These are phyloP conservation scores for Nematodospora anomalae DNA, from an alignment of 1,139 yeast species.

Conservation along the genomic window DNA sequence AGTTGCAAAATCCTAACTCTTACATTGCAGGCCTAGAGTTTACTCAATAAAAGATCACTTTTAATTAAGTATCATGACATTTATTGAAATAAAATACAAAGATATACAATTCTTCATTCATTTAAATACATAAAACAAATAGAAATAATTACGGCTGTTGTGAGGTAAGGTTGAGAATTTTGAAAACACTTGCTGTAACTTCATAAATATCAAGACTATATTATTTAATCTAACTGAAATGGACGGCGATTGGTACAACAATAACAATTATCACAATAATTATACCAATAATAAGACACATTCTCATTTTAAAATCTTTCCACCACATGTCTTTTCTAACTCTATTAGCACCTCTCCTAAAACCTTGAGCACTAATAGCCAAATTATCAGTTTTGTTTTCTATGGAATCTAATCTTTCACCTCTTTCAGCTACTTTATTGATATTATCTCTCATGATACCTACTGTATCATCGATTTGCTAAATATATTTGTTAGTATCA, in stretches of 20 bases:
- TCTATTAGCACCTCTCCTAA: slow-evolving; percentile 95
- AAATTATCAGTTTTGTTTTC: slow-evolving; percentile 94
- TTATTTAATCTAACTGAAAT: slow-evolving; percentile 50
- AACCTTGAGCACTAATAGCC: slow-evolving; percentile 92
- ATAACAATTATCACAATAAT: slow-evolving; percentile 83
- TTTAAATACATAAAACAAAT: neutral
- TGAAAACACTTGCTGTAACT: neutral
- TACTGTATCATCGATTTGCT: slow-evolving; percentile 95
- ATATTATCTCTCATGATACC: slow-evolving; percentile 98
- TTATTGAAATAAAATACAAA: too few relatives aligned
- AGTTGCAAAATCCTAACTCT: too few relatives aligned
- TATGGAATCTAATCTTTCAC: slow-evolving; percentile 89
- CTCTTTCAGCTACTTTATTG: slow-evolving; percentile 92
- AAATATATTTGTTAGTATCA: slow-evolving; percentile 19
- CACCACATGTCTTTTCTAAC: slow-evolving; percentile 99
- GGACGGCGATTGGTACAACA: slow-evolving; percentile 92
- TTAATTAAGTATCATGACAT: too few relatives aligned
- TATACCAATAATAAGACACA: slow-evolving; percentile 81
- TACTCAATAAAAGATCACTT: too few relatives aligned
- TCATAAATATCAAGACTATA: neutral
- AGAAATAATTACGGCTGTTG: too few relatives aligned
- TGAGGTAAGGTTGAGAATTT: neutral
- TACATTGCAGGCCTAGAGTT: too few relatives aligned
- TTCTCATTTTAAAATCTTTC: slow-evolving; percentile 96
- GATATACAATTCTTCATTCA: too few relatives aligned